Evolutionary conservation across 2,329 filamentous ascomycete genomes (phyloP), one percentile per base, ranked within the genome.

Genomic region (Cladosporium sp.): DNA sequence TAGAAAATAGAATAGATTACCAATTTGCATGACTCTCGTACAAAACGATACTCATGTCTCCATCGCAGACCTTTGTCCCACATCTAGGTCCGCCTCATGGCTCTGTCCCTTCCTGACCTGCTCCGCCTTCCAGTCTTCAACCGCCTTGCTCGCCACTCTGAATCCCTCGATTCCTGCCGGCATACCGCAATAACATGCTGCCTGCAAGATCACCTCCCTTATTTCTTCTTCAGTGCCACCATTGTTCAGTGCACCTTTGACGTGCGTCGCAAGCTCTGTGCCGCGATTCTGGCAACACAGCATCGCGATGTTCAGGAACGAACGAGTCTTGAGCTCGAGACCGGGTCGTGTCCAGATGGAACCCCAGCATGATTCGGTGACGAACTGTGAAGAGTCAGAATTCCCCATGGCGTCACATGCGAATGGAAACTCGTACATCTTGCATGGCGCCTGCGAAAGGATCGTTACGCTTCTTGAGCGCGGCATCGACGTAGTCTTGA

Each of bases 321-420:
- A 85, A 56, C 88, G 82, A 69, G 86, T 84, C 74, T 89, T 87
- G 66, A 83, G 82, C 40, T 85, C 82, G 10, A 90, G 81, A 0
- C 87, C 88, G 0, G 86, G 86, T 8, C 88, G 83, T 3, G 84
- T 84, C 88, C 88, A 90, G 29, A 84, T 83, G 66, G 82, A 82
- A 16, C 87, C 87, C 88, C 87, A 90, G 77, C 84, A 86, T 73
- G 81, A 85, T 76, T 89, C 87, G 0, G 87, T 89, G 1, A 88
- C 83, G 44, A 74, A 76, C 75, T 76, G 44, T 37, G 28, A 37
- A 12, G 18, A 31, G 49, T n/a, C 31, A 46, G 40, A 23, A 1
- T 14, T 11, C 66, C 33, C 23, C 58, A 31, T 23, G 31, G 35
- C 7, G 14, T 52, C 2, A n/a, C 5, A 28, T 16, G 12, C 6